Conservation (phyloP, 1,139 yeast genomes). For the Saccharomyces hybrid region DNA sequence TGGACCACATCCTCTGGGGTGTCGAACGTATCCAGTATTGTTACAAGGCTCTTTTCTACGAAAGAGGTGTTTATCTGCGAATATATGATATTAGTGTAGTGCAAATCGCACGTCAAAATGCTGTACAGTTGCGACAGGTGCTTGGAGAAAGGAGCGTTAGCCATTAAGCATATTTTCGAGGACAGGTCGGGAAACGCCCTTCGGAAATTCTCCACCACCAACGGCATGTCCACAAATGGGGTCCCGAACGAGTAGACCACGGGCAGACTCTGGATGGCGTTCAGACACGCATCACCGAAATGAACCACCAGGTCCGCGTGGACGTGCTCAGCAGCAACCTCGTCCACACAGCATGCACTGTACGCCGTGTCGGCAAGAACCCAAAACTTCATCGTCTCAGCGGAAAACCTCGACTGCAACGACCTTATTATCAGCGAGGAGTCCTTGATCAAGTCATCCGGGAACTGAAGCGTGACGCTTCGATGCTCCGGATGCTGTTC, state of each 20-base stretch:
- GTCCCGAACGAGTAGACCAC: constrained; percentile 73
- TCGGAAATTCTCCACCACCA: constrained; percentile 35
- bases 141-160: constrained; percentile 54
- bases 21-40: constrained; percentile 40
- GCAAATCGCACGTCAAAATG: constrained; percentile 28
- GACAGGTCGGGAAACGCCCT: constrained; percentile 34
- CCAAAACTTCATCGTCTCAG: constrained; percentile 41
- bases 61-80: constrained; percentile 42
- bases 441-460: constrained; percentile 72
- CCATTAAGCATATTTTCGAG: constrained; percentile 51
- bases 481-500: constrained; percentile 34
- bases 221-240: constrained; percentile 42
- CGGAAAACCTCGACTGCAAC: constrained; percentile 25
- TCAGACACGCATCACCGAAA: constrained; percentile 91
- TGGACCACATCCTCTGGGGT: constrained; percentile 2
- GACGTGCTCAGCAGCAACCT: constrained; percentile 94
- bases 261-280: constrained; percentile 62
- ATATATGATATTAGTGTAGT: constrained; percentile 40
- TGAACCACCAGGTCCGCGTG: constrained; percentile 79
- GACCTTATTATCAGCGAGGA: constrained; percentile 60
- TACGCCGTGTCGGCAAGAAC: constrained; percentile 91
- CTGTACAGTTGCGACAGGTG: constrained; percentile 36
- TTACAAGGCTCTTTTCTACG: constrained; percentile 27
- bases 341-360: constrained; percentile 93
- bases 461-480: constrained; percentile 79